phyloP scores from a whole-genome alignment of 169 alveolate genomes.

The Eimeria mitis region DNA sequence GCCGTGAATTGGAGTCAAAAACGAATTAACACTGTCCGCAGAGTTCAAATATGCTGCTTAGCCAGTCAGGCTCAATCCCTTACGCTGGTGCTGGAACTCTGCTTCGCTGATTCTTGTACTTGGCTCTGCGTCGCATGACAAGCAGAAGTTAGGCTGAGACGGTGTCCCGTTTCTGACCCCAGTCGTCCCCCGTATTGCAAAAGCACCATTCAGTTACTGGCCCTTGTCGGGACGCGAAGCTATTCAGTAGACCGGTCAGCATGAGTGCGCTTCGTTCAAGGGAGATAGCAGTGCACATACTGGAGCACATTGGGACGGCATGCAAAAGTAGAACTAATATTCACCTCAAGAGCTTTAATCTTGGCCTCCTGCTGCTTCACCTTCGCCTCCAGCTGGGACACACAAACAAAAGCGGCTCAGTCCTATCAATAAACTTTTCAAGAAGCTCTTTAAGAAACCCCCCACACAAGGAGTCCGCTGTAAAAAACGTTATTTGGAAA shows the following conservation, averaged over 20 bases:
- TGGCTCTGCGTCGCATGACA: constrained; percentile 36
- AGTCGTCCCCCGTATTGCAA: not conserved
- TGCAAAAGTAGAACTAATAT: not conserved
- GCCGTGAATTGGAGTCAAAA: not conserved
- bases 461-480: not conserved
- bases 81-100: constrained; percentile 16
- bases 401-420: not conserved
- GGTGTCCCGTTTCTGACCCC: not conserved
- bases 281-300: not conserved
- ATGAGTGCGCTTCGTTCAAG: not conserved
- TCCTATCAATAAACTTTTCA: not conserved
- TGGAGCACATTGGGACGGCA: not conserved
- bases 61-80: not conserved
- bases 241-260: not conserved
- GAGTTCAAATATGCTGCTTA: not conserved
- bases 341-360: constrained; percentile 45
- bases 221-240: not conserved
- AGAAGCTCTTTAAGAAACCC: not conserved
- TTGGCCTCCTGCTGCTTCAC: constrained; percentile 68
- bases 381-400: constrained; percentile 48
- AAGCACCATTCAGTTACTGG: not conserved
- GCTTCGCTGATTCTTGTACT: not conserved
- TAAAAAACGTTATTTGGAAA: not conserved
- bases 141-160: not conserved
- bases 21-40: not conserved